phyloP scores from a whole-genome alignment of 495 filamentous ascomycete genomes.

The Hyaloscypha bicolor region DNA sequence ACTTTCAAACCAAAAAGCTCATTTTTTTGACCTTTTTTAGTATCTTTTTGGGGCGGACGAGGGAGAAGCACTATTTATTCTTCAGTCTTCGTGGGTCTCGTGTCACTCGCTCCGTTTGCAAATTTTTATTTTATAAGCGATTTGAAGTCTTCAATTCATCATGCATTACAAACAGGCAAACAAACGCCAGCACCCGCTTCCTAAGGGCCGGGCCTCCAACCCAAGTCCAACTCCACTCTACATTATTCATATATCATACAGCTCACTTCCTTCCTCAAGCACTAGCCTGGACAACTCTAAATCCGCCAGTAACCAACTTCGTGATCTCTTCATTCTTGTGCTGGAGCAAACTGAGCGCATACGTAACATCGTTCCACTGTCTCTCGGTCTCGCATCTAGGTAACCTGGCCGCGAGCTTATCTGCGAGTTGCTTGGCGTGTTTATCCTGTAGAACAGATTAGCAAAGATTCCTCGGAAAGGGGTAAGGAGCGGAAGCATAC shows the following conservation, averaged over 20 bases:
- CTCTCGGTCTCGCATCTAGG: conserved; percentile 86
- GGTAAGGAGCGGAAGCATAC: conserved; percentile 46
- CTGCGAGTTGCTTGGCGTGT: conserved; percentile 92
- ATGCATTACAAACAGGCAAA: background rate
- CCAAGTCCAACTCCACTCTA: background rate
- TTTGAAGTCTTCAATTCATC: background rate
- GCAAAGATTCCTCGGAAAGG: background rate
- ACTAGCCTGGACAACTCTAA: conserved; percentile 74
- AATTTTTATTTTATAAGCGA: too few relatives aligned
- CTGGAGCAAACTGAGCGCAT: conserved; percentile 81
- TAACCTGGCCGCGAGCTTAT: conserved; percentile 89
- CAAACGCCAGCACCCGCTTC: background rate
- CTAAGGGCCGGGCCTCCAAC: background rate
- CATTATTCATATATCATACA: conserved; percentile 15
- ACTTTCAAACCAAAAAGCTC: too few relatives aligned
- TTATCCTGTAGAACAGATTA: conserved; percentile 70
- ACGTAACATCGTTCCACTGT: conserved; percentile 97
- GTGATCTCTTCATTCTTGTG: conserved; percentile 98
- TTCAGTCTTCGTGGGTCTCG: too few relatives aligned
- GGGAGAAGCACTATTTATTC: too few relatives aligned
- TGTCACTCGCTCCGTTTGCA: too few relatives aligned
- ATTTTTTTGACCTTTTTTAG: too few relatives aligned
- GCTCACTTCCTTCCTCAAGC: conserved; percentile 45
- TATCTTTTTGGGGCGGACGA: too few relatives aligned
- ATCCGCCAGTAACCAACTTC: conserved; percentile 80